Evolutionary conservation across 768 basidiomycete species (phyloP), one percentile per base, ranked within the genome.

Genomic region (Termitomyces sp.): DNA sequence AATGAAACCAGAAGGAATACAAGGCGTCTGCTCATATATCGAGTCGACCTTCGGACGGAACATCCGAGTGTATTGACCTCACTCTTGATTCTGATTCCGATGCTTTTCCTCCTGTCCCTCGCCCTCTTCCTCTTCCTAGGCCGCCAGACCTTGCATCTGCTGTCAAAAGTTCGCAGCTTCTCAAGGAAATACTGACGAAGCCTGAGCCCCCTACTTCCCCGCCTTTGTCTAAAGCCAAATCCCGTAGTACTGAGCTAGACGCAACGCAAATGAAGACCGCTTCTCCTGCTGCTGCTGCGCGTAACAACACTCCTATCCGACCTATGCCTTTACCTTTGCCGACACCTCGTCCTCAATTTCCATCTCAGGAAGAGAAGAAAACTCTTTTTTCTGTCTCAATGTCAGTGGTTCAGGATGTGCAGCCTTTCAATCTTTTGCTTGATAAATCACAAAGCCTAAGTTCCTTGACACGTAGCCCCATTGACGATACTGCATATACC

Each of bases 291-390:
- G 4, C 16, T 41, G 26, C 37, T 42, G 26, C 37, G 5, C 52
- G 24, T 4, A 42, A 42, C n/a, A 31, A 20, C 29, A 44, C 44
- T 16, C 12, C 29, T 5, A 34, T 44, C 12, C 53, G 53, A 42
- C 55, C 32, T 52, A 56, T 43, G 63, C 64, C 31, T 55, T 53
- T 43, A 46, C 61, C 50, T 58, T 60, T 53, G 56, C 58, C 26
- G 48, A 55, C 49, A 37, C 65, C 31, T 57, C 60, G 54, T 57
- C 50, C 34, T 48, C 36, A 42, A 58, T 59, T n/a, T 8, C 20
- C 22, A 7, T 37, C 20, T 49, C 37, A 20, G 41, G 29, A 29
- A 26, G 12, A 2, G 18, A 42, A 24, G 16, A 50, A 44, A 32
- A n/a, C 41, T 51, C 10, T 7, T 26, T 13, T 59, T n/a, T 56